Conservation (phyloP, 768 basidiomycete genomes). For the Lepiota venenata region DNA sequence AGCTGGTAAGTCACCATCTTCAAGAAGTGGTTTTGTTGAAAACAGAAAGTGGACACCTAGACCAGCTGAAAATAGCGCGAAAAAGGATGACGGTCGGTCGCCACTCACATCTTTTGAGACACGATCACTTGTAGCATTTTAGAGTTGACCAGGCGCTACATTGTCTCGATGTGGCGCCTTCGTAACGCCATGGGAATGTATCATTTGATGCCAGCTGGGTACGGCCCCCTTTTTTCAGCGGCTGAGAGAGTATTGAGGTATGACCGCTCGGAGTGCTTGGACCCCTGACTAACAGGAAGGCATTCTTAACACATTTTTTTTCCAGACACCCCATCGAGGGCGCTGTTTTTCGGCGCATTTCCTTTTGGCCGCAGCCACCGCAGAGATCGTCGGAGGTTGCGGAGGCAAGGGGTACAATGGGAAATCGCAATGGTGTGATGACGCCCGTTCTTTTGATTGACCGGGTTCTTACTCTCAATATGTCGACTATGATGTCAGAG, state of each 20-base stretch:
- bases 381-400: slow-evolving; percentile 8
- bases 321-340: slow-evolving; percentile 1
- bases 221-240: slow-evolving; percentile 1
- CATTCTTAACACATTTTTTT: slow-evolving; percentile 1
- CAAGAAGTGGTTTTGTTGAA: not conserved
- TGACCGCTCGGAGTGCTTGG: not conserved
- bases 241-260: not conserved
- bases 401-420: slow-evolving; percentile 5
- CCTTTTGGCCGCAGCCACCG: not conserved
- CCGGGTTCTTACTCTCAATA: slow-evolving; percentile 1
- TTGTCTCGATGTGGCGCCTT: slow-evolving; percentile 2
- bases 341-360: not conserved
- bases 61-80: not conserved
- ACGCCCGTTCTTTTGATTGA: slow-evolving; percentile 7
- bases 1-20: not conserved
- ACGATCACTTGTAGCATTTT: slow-evolving; percentile 11
- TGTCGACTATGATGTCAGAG: slow-evolving; percentile 8
- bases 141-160: slow-evolving; percentile 1
- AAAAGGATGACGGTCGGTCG: not conserved
- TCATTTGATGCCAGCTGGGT: slow-evolving; percentile 1
- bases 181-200: slow-evolving; percentile 11
- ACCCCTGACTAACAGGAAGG: not conserved
- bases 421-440: slow-evolving; percentile 7
- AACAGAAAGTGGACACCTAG: not conserved
- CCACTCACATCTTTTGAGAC: not conserved